Evolutionary conservation across 2,329 filamentous ascomycete genomes (phyloP), one percentile per base, ranked within the genome.

Genomic region (Fusarium mundagurra): DNA sequence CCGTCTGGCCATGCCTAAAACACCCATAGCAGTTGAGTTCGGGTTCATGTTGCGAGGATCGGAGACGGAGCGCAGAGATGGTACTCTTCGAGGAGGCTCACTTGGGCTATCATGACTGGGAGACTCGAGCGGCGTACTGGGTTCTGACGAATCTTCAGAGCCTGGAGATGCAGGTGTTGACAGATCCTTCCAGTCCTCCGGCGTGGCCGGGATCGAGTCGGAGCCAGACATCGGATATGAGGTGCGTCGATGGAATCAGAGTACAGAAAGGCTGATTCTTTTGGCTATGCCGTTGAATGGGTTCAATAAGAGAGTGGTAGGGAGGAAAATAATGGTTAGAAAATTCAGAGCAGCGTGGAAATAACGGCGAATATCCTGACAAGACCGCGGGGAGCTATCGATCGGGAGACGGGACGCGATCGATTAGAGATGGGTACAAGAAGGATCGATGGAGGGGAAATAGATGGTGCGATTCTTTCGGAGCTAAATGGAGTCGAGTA

Each of bases 21-120:
- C 89, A 45, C 94, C 94, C 8, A 95, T 86, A 45, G 94, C 92
- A 34, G 93, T 96, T n/a, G 95, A 98, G n/a, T 91, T 95, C 12
- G 92, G 85, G 64, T 90, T 94, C 90, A 97, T 95, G 62, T 84
- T 85, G 73, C 86, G 84, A 27, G 91, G 84, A 57, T 92, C 89
- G 61, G 91, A 90, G 27, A 89, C 82, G 53, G 90, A 89, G 76
- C 91, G 89, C 47, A 91, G 81, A 10, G 90, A 89, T 27, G 90
- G 87, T 66, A 91, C 79, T 81, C 90, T 83, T 81, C 88, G 85
- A 63, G 86, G 85, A 43, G 76, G 69, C 64, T 85, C 85, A 71
- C 70, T 65, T 24, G 77, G 75, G 60, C 72, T 80, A 34, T 82
- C 80, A 44, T 85, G 71, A 75, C 79, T 66, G 64, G 83, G 75